A percentile compares a stretch with the other conserved stretches of the same genome.
Conservation (phyloP, 768 basidiomycete genomes). For the Tulasnella sp. region DNA sequence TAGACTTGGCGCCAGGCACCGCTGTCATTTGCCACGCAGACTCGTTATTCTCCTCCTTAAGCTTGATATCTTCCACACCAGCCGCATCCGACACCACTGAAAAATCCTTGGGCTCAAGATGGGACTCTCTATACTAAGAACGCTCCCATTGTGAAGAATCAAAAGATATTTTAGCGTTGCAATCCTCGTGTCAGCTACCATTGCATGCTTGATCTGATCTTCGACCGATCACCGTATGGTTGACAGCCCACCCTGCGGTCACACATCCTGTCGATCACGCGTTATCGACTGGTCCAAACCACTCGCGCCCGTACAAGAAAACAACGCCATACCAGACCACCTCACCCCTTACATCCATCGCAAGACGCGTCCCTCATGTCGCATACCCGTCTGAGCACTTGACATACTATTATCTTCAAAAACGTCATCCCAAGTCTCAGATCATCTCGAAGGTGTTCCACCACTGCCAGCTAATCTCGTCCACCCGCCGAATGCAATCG, state of each 20-base stretch:
- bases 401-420: constrained; percentile 42
- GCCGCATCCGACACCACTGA: constrained; percentile 11
- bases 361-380: constrained; percentile 39
- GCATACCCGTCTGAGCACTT: constrained; percentile 34
- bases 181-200: constrained; percentile 43
- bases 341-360: constrained; percentile 23
- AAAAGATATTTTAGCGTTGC: constrained; percentile 43
- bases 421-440: constrained; percentile 36
- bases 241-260: constrained; percentile 7
- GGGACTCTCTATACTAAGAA: constrained; percentile 13
- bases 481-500: constrained; percentile 16
- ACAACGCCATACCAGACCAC: constrained; percentile 22
- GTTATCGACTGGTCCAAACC: constrained; percentile 69
- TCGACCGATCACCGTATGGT: too few species aligned
- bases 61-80: too few species aligned
- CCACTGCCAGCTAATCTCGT: constrained; percentile 20
- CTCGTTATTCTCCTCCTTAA: too few species aligned
- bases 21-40: too few species aligned
- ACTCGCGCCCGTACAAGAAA: constrained; percentile 25
- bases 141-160: constrained; percentile 44
- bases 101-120: constrained; percentile 10
- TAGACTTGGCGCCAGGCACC: too few species aligned
- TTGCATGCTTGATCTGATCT: constrained; percentile 23
- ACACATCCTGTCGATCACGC: constrained; percentile 18
- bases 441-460: constrained; percentile 24